These are phyloP conservation scores for Botrytis elliptica DNA, from an alignment of 2,329 filamentous ascomycete genomes.

Conservation along the genomic window DNA sequence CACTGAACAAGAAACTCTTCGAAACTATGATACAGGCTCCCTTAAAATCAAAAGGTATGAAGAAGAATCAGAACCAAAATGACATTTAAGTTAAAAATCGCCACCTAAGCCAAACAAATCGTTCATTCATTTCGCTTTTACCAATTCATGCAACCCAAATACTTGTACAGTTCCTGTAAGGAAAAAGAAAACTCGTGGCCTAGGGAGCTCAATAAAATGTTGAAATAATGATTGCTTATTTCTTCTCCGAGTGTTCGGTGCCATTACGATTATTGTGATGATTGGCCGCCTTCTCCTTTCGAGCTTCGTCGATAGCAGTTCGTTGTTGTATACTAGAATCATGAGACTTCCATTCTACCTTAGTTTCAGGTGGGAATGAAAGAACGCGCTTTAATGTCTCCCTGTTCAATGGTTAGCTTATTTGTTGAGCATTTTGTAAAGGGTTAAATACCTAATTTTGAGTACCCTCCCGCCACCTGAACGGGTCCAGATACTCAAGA, in stretches of 20 bases:
- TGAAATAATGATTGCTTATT: constrained; percentile 29
- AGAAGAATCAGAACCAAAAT: constrained; percentile 8
- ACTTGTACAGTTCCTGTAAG: constrained; percentile 34
- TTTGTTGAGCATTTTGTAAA: constrained; percentile 17
- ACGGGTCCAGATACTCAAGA: constrained; percentile 96
- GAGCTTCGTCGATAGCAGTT: constrained; percentile 84
- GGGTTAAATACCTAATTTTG: constrained; percentile 76
- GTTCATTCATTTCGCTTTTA: constrained; percentile 33
- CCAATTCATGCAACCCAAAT: constrained; percentile 37
- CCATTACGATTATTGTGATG: constrained; percentile 24
- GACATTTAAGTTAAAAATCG: constrained; percentile 18
- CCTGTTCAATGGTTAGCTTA: constrained; percentile 47
- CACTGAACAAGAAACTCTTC: neutral
- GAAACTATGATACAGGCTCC: constrained; percentile 16
- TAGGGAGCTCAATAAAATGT: constrained; percentile 22
- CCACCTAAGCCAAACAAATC: constrained; percentile 28
- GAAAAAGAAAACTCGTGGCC: constrained; percentile 27
- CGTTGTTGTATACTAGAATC: constrained; percentile 93
- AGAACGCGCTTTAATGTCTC: constrained; percentile 93
- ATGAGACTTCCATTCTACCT: constrained; percentile 93
- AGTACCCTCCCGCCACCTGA: constrained; percentile 91
- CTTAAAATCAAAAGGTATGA: constrained; percentile 9
- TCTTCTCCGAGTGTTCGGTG: constrained; percentile 29
- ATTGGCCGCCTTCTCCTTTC: constrained; percentile 73
- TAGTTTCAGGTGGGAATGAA: constrained; percentile 81